Conservation (phyloP, 108 stramenopile genomes). For the Aurantiochytrium sp. region DNA sequence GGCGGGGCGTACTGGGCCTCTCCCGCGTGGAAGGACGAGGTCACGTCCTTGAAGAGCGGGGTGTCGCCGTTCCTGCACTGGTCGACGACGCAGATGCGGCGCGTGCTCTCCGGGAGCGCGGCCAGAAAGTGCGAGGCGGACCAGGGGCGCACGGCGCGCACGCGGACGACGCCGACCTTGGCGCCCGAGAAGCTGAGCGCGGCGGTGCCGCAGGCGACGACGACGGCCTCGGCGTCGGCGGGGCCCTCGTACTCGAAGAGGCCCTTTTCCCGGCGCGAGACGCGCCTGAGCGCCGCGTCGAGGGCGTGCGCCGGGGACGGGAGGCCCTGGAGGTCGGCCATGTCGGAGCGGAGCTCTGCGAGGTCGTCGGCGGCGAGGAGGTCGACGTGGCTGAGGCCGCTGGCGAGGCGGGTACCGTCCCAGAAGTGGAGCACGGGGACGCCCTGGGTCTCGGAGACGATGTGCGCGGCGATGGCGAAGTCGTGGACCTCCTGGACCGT, state of each 20-base stretch:
- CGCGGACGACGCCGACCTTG: background rate
- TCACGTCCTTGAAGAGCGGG: slow-evolving; percentile 24
- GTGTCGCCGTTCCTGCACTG: slow-evolving; percentile 8
- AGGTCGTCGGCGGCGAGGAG: background rate
- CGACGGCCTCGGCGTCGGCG: background rate
- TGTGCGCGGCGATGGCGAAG: slow-evolving; percentile 3
- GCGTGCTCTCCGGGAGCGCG: background rate
- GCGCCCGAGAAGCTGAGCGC: background rate
- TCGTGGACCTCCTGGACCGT: slow-evolving; percentile 6
- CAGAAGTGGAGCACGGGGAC: background rate
- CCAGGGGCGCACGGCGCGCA: slow-evolving; percentile 21
- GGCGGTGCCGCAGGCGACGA: background rate
- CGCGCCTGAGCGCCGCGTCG: background rate
- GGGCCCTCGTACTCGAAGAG: slow-evolving; percentile 19
- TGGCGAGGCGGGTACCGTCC: background rate
- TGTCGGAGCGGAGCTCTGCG: background rate
- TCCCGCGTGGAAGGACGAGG: background rate
- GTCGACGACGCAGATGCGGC: slow-evolving; percentile 12
- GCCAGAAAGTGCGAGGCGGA: slow-evolving; percentile 11
- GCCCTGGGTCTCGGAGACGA: background rate
- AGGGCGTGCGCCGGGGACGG: background rate
- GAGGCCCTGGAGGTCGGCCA: background rate
- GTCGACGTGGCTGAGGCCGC: slow-evolving; percentile 2
- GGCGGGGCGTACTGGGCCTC: slow-evolving; percentile 14
- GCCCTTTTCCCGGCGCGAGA: background rate